Base-by-base conservation (phyloP, 805 yeast species). In the Metschnikowia koreensis region DNA sequence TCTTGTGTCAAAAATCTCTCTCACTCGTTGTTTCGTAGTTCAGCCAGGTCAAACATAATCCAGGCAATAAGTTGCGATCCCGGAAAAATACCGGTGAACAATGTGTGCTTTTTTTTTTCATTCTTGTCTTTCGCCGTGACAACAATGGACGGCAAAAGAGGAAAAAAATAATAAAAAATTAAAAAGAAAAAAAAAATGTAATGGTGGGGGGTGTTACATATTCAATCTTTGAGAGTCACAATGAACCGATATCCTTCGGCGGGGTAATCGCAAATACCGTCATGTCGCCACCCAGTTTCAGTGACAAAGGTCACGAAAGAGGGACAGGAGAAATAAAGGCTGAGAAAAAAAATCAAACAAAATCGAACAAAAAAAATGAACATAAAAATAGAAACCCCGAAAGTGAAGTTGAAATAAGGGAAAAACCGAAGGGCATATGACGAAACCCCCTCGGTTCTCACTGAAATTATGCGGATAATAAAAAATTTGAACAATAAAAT, bases 1-100 rank as follows among this genome's bases (percentile, higher is more conserved):
- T 7, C 7, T 15, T 22, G 26, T 22, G 28, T 22, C 41, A 39
- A 39, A 8, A 31, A 31, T 10, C 34, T 12, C 10, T 10, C 34
- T 12, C 7, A 10, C 34, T 31, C 13, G 34, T 31, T 31, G 34
- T 31, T 6, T 31, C 34, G 34, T 31, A 31, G 41, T 22, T 22
- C 41, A 17, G 41, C 43, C 43, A 17, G 34, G 43, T 41, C 10
- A 41, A 41, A 31, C 12, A 41, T 15, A 12, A 28, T 16, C 33
- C 46, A 34, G 46, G 40, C 28, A 36, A 34, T 22, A 17, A 12
- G 6, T 33, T 34, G 46, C 46, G 37, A 38, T 28, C 4, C 36
- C 41, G 47, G 47, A 38, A 44, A 37, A 44, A 37, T 37, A 27
- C 27, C 37, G 41, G 41, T 34, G 15, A 40, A 28, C 41, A 38